Conservation (phyloP, 768 basidiomycete genomes). For the Porpolomopsis calyptriformis region DNA sequence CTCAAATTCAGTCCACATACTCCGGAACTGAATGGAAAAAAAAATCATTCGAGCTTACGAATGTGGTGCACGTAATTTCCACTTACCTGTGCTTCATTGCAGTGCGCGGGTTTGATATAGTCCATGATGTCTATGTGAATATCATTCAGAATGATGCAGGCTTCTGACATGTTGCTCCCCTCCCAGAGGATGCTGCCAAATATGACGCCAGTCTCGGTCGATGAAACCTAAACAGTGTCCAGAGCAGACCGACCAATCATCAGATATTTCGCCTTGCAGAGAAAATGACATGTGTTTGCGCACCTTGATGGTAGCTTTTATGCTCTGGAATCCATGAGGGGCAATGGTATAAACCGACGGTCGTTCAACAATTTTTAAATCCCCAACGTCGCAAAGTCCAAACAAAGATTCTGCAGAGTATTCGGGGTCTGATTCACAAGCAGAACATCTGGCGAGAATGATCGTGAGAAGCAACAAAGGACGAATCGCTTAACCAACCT, state of each 20-base stretch:
- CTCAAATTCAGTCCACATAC: conserved; percentile 99
- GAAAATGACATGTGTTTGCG: neutral
- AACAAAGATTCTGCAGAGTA: conserved; percentile 90
- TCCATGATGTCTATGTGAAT: conserved; percentile 99
- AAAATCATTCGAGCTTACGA: no score
- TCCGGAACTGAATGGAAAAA: conserved; percentile 71
- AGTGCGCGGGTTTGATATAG: conserved; percentile 93
- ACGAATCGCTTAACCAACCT: conserved; percentile 34
- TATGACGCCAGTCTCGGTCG: conserved; percentile 96
- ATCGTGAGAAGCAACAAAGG: neutral
- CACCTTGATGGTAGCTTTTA: conserved; percentile 95
- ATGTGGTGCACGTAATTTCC: neutral
- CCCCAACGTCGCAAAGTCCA: conserved; percentile 95
- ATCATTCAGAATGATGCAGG: conserved; percentile 90
- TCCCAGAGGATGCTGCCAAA: conserved; percentile 98
- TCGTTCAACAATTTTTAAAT: conserved; percentile 94
- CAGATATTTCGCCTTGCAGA: neutral
- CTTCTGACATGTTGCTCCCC: conserved; percentile 75
- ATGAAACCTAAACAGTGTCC: conserved; percentile 80
- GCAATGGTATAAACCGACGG: conserved; percentile 88
- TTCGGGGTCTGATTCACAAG: conserved; percentile 93
- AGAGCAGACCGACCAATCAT: no score
- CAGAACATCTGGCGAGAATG: conserved; percentile 58
- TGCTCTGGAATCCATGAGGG: conserved; percentile 95
- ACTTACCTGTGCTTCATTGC: conserved; percentile 83